phyloP scores from a whole-genome alignment of 2,329 filamentous ascomycete genomes.

The Colletotrichum truncatum region DNA sequence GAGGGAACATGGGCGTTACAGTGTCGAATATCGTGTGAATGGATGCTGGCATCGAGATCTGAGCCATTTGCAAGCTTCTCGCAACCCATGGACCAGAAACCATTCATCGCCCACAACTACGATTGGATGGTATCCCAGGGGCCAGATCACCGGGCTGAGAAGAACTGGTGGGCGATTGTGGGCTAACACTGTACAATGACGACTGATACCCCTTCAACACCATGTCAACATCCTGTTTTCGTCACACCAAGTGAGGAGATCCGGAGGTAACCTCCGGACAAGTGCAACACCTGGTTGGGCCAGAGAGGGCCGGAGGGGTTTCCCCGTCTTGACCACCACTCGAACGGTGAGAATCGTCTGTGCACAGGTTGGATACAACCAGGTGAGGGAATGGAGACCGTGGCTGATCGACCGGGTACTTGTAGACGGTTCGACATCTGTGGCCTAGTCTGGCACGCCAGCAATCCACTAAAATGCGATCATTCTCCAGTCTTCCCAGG shows the following conservation, averaged over 20 bases:
- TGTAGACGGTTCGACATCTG: not conserved
- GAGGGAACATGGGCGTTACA: not conserved
- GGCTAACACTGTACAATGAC: constrained; percentile 15
- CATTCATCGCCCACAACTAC: not conserved
- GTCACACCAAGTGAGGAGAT: not conserved
- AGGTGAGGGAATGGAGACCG: not conserved
- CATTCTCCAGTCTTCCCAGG: not conserved
- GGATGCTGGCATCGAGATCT: not conserved
- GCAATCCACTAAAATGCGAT: not conserved
- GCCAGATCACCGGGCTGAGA: not conserved
- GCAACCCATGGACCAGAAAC: not conserved
- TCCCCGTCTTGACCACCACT: not conserved
- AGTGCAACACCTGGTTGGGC: not conserved
- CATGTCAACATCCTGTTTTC: constrained; percentile 9
- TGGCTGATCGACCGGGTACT: not conserved
- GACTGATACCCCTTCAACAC: not conserved
- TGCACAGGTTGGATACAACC: not conserved
- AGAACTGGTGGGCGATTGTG: not conserved
- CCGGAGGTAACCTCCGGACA: constrained; percentile 12
- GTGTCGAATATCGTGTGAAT: not conserved
- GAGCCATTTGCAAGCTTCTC: too few species aligned
- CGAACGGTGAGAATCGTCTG: not conserved
- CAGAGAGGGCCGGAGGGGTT: not conserved
- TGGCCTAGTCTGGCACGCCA: not conserved
- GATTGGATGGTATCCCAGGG: not conserved